A percentile compares a stretch with the other conserved stretches of the same genome.
Evolutionary conservation across 495 filamentous ascomycete species (phyloP).

Genomic region (Bombardia bombarda): DNA sequence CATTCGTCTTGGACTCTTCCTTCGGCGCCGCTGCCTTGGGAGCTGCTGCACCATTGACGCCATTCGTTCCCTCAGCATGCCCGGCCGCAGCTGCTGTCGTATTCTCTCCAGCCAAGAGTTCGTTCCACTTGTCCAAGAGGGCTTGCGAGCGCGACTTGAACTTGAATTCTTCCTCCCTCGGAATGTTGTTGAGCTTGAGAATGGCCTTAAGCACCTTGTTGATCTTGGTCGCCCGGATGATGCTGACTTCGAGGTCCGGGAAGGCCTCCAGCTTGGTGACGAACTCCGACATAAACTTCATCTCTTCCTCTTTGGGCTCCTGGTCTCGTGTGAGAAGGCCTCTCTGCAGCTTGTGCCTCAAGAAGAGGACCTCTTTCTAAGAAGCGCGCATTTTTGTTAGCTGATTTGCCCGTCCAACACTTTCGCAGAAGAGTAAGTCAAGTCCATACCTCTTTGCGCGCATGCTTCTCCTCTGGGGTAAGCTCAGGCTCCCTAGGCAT

Average conservation of each 20-base stretch:
- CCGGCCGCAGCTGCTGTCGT: slow-evolving; percentile 16
- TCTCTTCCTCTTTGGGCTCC: slow-evolving; percentile 79
- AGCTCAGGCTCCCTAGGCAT: slow-evolving; percentile 43
- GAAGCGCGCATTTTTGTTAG: slow-evolving; percentile 10
- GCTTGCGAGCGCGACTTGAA: slow-evolving; percentile 72
- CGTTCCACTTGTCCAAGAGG: slow-evolving; percentile 76
- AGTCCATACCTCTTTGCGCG: slow-evolving; percentile 50
- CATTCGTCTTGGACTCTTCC: slow-evolving; percentile 35
- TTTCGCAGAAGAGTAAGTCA: not conserved
- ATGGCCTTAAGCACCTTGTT: slow-evolving; percentile 92
- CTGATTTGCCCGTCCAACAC: too few species aligned
- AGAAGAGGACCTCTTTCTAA: slow-evolving; percentile 66
- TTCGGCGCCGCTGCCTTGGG: slow-evolving; percentile 36
- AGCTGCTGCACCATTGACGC: slow-evolving; percentile 31
- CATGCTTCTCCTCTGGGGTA: slow-evolving; percentile 36
- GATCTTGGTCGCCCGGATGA: slow-evolving; percentile 82
- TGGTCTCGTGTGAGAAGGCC: slow-evolving; percentile 77
- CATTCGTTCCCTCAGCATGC: slow-evolving; percentile 27
- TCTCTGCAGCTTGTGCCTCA: slow-evolving; percentile 85
- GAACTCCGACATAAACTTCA: slow-evolving; percentile 73
- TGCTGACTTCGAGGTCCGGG: slow-evolving; percentile 71
- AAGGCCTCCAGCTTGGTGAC: slow-evolving; percentile 72
- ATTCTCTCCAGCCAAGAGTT: slow-evolving; percentile 53
- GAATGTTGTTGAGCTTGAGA: slow-evolving; percentile 72
- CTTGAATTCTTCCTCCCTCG: slow-evolving; percentile 73